These are phyloP conservation scores for Capsicum baccatum DNA, from an alignment of 257 asterid species.

Conservation along the genomic window DNA sequence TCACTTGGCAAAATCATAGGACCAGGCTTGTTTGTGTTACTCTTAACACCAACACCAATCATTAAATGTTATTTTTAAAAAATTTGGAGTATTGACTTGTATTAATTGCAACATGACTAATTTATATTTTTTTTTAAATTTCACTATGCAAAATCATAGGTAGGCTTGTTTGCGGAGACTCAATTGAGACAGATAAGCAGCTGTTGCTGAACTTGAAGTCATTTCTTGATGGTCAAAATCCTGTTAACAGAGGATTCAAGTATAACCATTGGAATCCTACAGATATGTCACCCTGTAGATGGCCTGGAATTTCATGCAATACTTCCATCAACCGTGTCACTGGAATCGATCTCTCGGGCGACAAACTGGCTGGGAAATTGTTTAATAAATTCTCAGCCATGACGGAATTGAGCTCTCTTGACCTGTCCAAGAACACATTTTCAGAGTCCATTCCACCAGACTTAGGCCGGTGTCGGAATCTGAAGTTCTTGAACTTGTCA, in stretches of 20 bases:
- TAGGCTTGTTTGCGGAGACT: slow-evolving; percentile 57
- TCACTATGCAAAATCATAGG: slow-evolving; percentile 45
- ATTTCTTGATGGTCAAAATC: slow-evolving; percentile 56
- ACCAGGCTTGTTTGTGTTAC: not conserved
- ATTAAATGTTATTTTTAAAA: not conserved
- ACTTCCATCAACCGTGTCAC: slow-evolving; percentile 53
- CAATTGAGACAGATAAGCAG: slow-evolving; percentile 67
- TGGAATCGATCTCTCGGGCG: slow-evolving; percentile 53
- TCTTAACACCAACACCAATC: not conserved
- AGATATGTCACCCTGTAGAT: slow-evolving; percentile 66
- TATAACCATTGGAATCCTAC: slow-evolving; percentile 58
- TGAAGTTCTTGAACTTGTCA: slow-evolving; percentile 66
- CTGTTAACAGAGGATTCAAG: slow-evolving; percentile 58
- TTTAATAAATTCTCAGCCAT: slow-evolving; percentile 72
- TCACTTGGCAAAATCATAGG: not conserved
- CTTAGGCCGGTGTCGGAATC: slow-evolving; percentile 58
- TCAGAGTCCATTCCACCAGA: slow-evolving; percentile 62
- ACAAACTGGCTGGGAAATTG: slow-evolving; percentile 56
- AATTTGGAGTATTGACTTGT: not conserved
- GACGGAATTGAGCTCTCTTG: slow-evolving; percentile 63
- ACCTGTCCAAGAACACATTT: slow-evolving; percentile 76
- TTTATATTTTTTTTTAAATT: not conserved
- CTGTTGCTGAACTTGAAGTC: slow-evolving; percentile 56
- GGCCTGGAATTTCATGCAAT: slow-evolving; percentile 73
- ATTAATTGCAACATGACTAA: not conserved